Evolutionary conservation across 441 rosid species (phyloP).

Genomic region (Erysimum cheiri): DNA sequence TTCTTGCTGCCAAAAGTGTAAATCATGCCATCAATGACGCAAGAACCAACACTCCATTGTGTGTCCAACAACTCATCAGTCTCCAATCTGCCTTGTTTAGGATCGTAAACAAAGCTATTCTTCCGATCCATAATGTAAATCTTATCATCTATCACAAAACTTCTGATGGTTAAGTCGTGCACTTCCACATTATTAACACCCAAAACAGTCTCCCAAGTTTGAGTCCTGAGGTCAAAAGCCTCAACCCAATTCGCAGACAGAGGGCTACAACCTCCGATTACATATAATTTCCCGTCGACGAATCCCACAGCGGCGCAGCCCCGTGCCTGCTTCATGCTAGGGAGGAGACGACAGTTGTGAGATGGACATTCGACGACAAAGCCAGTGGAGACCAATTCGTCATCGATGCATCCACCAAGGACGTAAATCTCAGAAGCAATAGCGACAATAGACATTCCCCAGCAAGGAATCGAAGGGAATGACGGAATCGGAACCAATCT

Average conservation of each 20-base stretch:
- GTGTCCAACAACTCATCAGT: slow-evolving; percentile 50
- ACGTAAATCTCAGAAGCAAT: slow-evolving; percentile 58
- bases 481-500: slow-evolving; percentile 55
- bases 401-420: slow-evolving; percentile 64
- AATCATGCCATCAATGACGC: slow-evolving; percentile 66
- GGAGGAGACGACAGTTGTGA: slow-evolving; percentile 55
- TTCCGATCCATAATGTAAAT: slow-evolving; percentile 74
- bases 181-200: slow-evolving; percentile 47
- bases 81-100: slow-evolving; percentile 47
- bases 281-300: slow-evolving; percentile 58
- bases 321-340: slow-evolving; percentile 64
- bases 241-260: slow-evolving; percentile 70
- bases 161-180: slow-evolving; percentile 56
- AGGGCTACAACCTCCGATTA: slow-evolving; percentile 75
- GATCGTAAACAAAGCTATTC: slow-evolving; percentile 51
- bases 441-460: slow-evolving; percentile 62
- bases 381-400: slow-evolving; percentile 57
- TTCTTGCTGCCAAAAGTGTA: slow-evolving; percentile 71
- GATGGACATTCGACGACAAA: slow-evolving; percentile 71
- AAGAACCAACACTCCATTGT: slow-evolving; percentile 62
- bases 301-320: slow-evolving; percentile 76
- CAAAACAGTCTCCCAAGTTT: slow-evolving; percentile 56
- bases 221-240: slow-evolving; percentile 56
- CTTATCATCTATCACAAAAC: slow-evolving; percentile 59
- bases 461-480: slow-evolving; percentile 51